A percentile compares a stretch with the other conserved stretches of the same genome.
These are phyloP conservation scores for Tolypocladium pustulatum DNA, from an alignment of 2,329 filamentous ascomycete species.

Conservation along the genomic window DNA sequence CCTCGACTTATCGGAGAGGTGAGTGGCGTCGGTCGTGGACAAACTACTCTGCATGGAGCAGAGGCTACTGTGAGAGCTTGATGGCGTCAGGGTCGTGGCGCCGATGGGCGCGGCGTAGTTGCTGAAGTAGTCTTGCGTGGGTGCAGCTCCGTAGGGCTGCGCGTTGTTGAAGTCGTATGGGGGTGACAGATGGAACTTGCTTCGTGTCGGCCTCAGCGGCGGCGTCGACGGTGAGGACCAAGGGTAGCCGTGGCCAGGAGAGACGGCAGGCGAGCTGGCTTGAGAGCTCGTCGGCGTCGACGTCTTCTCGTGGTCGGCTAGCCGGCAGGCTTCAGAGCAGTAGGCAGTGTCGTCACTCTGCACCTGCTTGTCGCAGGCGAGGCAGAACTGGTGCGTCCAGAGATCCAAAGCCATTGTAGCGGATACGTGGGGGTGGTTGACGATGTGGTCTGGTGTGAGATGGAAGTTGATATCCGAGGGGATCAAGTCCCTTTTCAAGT, in stretches of 20 bases:
- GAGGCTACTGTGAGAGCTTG: conserved; percentile 75
- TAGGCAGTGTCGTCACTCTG: conserved; percentile 75
- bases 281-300: conserved; percentile 45
- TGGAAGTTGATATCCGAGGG: background rate
- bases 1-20: conserved; percentile 65
- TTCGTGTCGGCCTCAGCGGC: conserved; percentile 8
- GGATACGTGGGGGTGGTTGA: conserved; percentile 7
- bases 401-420: conserved; percentile 43
- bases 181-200: conserved; percentile 59
- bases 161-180: conserved; percentile 64
- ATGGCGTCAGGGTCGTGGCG: conserved; percentile 51
- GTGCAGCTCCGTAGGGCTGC: conserved; percentile 43
- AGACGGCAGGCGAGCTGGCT: conserved; percentile 45
- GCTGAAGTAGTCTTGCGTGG: conserved; percentile 24
- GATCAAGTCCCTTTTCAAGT: conserved; percentile 4
- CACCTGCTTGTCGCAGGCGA: conserved; percentile 70
- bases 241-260: conserved; percentile 33
- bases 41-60: conserved; percentile 62
- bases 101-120: conserved; percentile 12
- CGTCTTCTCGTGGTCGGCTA: conserved; percentile 76
- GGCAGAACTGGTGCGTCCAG: conserved; percentile 89
- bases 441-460: conserved; percentile 9
- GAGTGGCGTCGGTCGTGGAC: conserved; percentile 39
- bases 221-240: conserved; percentile 27
- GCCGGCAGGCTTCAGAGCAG: conserved; percentile 84